phyloP scores from a whole-genome alignment of 1,139 yeast species.

The Candida sanyaensis region DNA sequence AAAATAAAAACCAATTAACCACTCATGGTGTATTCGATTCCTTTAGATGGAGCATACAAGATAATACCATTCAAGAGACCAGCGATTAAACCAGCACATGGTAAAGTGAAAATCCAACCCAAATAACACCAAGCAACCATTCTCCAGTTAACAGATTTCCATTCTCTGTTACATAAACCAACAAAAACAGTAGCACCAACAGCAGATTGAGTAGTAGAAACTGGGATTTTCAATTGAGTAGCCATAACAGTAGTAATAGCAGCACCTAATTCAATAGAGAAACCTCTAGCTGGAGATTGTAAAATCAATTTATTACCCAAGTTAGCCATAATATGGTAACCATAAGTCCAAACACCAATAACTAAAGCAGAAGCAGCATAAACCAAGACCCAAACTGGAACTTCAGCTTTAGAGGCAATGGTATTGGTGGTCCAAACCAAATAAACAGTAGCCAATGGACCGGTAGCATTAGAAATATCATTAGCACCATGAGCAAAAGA shows the following conservation, averaged over 20 bases:
- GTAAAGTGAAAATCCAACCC: slow-evolving; percentile 76
- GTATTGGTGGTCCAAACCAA: slow-evolving; percentile 59
- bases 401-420: slow-evolving; percentile 51
- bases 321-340: slow-evolving; percentile 69
- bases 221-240: slow-evolving; percentile 69
- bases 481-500: slow-evolving; percentile 84
- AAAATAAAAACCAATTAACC: neutral
- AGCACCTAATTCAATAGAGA: slow-evolving; percentile 76
- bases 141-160: slow-evolving; percentile 74
- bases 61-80: slow-evolving; percentile 69
- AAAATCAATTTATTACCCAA: slow-evolving; percentile 75
- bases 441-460: slow-evolving; percentile 71
- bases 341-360: slow-evolving; percentile 72
- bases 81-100: slow-evolving; percentile 72
- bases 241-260: slow-evolving; percentile 79
- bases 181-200: slow-evolving; percentile 79
- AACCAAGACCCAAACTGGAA: slow-evolving; percentile 72
- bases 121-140: slow-evolving; percentile 70
- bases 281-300: slow-evolving; percentile 83
- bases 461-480: slow-evolving; percentile 79
- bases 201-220: slow-evolving; percentile 80
- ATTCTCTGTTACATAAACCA: slow-evolving; percentile 69
- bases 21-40: slow-evolving; percentile 30
- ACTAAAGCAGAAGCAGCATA: slow-evolving; percentile 70
- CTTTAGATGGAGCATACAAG: slow-evolving; percentile 63